Evolutionary conservation across 768 basidiomycete species (phyloP), one percentile per base, ranked within the genome.

Genomic region (Xerocomus spinulosus): DNA sequence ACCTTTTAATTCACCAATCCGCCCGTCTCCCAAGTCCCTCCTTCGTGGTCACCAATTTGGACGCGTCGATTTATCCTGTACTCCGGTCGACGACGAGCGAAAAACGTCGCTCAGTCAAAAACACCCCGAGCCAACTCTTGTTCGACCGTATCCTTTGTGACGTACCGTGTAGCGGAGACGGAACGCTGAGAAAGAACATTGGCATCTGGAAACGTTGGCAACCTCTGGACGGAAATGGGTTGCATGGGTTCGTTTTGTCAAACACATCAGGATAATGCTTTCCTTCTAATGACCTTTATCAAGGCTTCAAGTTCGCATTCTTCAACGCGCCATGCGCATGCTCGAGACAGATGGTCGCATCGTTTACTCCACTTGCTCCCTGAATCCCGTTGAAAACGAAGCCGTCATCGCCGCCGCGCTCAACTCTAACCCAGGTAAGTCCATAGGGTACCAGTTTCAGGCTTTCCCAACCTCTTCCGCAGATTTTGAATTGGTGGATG

Each of bases 311-410:
- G 73, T 92, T 33, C 86, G 96, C 17, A 98, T 99, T 56, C 77
- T 98, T 17, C 77, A 86, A 51, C 86, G 96, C 17, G 95, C 86
- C 1, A 96, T 99, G 89, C 82, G 84, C 47, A 78, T 98, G 69
- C 78, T 99, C 33, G 76, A 79, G 52, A 60, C 63, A 10, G 80
- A 83, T n/a, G 95, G 94, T 8, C 83, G 88, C 29, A 86, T 98
- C 52, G 94, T 98, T 15, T 99, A 98, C 65, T 98, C 96, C 5
- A 99, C 96, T 0, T 98, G 96, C 60, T 97, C 94, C 0, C 73
- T 98, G 55, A 98, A 98, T 65, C 96, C 96, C 2, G 78, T 92
- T 12, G 96, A 99, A 69, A 97, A 99, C 63, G 96, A 99, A 66
- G 92, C 96, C 8, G 95, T 98, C 51, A 73, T 98, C 28, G 86